These are phyloP conservation scores for Penicillium simplicissimum DNA, from an alignment of 495 filamentous ascomycete genomes.

Conservation along the genomic window DNA sequence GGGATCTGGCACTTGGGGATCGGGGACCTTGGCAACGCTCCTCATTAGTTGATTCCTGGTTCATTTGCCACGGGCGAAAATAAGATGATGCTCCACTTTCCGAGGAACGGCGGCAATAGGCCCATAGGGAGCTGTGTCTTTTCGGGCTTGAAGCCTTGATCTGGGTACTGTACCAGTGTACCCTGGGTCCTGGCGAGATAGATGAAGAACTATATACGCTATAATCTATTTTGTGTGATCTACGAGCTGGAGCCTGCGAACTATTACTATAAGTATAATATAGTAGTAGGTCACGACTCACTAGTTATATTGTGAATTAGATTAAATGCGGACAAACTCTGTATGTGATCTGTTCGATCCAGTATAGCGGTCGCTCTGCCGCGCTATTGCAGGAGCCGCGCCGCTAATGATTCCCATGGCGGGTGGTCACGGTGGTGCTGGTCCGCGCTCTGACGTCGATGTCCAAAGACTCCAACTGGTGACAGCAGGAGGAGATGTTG, in stretches of 20 bases:
- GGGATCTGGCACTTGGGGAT: conserved; percentile 6
- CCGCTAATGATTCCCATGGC: conserved; percentile 29
- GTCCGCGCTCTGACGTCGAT: conserved; percentile 37
- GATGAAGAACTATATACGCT: background rate
- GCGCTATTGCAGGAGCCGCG: conserved; percentile 34
- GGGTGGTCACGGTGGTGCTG: conserved; percentile 26
- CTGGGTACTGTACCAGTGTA: background rate
- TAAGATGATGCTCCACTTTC: conserved; percentile 4
- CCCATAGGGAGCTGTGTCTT: background rate
- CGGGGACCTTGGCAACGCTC: conserved; percentile 9
- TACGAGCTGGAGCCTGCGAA: background rate
- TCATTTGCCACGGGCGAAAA: conserved; percentile 3
- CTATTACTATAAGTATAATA: background rate
- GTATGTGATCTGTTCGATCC: conserved; percentile 31
- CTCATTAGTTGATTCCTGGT: background rate
- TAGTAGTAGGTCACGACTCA: background rate
- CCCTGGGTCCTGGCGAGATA: background rate
- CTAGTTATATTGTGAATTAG: background rate
- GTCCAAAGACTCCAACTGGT: conserved; percentile 17
- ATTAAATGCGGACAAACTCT: background rate
- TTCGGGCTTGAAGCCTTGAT: background rate
- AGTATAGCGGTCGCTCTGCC: conserved; percentile 24
- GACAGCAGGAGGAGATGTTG: background rate
- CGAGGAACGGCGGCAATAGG: background rate
- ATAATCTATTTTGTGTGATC: background rate